Conservation (phyloP, 768 basidiomycete species). For the Leccinum obscurum region DNA sequence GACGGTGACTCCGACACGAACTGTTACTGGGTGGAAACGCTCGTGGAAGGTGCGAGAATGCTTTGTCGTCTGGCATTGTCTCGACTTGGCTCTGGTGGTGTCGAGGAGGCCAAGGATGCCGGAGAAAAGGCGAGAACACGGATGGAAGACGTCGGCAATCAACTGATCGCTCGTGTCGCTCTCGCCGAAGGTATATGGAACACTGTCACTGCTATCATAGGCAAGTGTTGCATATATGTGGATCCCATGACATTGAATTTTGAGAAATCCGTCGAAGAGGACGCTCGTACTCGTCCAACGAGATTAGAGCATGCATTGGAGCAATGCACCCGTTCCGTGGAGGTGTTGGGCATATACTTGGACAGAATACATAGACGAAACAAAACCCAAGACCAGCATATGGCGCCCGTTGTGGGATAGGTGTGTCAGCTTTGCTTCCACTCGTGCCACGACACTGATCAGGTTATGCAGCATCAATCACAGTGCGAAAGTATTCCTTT, state of each 20-base stretch:
- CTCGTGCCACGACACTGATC: too few relatives aligned
- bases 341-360: too few relatives aligned
- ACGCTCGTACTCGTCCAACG: constrained; percentile 57
- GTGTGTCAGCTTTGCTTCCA: too few relatives aligned
- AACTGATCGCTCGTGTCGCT: constrained; percentile 58
- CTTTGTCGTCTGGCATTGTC: constrained; percentile 54
- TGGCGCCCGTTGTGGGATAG: too few relatives aligned
- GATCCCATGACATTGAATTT: neutral
- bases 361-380: too few relatives aligned
- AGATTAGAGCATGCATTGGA: constrained; percentile 59
- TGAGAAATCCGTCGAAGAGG: constrained; percentile 51
- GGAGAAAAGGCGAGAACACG: constrained; percentile 59
- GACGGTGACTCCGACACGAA: constrained; percentile 62
- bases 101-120: constrained; percentile 65
- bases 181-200: constrained; percentile 76
- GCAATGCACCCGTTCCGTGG: constrained; percentile 50
- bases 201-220: constrained; percentile 66
- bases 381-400: too few relatives aligned
- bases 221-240: constrained; percentile 36
- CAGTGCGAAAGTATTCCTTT: too few relatives aligned
- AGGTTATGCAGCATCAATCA: too few relatives aligned
- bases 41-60: constrained; percentile 78
- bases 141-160: constrained; percentile 47
- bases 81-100: constrained; percentile 39
- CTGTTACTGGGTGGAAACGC: constrained; percentile 69